These are phyloP conservation scores for Candida khao-thaluensis DNA, from an alignment of 805 yeast genomes.

Conservation along the genomic window DNA sequence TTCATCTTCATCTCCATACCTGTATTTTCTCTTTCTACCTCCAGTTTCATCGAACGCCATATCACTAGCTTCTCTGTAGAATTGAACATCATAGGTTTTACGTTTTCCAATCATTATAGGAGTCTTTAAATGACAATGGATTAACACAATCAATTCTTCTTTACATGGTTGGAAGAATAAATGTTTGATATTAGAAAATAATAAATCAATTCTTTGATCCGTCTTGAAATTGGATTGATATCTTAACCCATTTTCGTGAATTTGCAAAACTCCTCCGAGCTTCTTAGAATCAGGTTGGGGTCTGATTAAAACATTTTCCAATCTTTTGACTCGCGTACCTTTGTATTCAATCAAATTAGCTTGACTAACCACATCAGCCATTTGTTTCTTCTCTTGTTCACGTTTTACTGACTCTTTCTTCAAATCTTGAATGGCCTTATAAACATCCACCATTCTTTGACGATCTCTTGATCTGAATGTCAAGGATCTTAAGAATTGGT, in stretches of 20 bases:
- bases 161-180: conserved; percentile 94
- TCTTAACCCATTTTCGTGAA: conserved; percentile 94
- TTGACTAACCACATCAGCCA: conserved; percentile 93
- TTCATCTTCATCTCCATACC: conserved; percentile 98
- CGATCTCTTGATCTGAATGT: conserved; percentile 88
- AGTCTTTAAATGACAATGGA: conserved; percentile 87
- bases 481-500: conserved; percentile 81
- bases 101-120: conserved; percentile 96
- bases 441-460: conserved; percentile 86
- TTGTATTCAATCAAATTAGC: conserved; percentile 80
- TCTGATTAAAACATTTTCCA: conserved; percentile 86
- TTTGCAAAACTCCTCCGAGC: conserved; percentile 83
- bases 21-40: conserved; percentile 78
- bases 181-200: conserved; percentile 89
- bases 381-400: conserved; percentile 84
- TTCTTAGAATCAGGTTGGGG: conserved; percentile 98
- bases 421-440: conserved; percentile 85
- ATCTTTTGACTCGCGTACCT: conserved; percentile 79
- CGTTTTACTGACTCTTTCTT: conserved; percentile 88
- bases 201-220: conserved; percentile 83
- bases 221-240: conserved; percentile 83
- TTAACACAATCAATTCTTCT: conserved; percentile 87
- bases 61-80: conserved; percentile 95
- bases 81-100: conserved; percentile 93
- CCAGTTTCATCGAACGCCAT: conserved; percentile 97